Base-by-base conservation (phyloP, 805 yeast species). In the Kodamaea kaohsiungensis region DNA sequence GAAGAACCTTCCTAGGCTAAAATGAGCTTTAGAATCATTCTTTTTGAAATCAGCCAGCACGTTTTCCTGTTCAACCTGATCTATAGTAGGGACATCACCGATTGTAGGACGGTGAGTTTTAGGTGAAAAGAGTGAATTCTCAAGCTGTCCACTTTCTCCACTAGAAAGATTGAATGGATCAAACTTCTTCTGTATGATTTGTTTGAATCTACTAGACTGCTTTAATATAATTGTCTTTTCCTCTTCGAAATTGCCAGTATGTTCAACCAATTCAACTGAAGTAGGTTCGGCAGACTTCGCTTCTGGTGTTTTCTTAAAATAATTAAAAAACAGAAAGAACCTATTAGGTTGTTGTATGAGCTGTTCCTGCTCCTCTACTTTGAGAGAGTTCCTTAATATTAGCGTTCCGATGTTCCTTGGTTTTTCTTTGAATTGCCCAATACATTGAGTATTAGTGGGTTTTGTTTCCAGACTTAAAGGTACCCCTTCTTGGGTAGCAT, bases 71-170 rank as follows among this genome's bases (percentile, higher is more conserved):
- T 46, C 48, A 15, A 46, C 39, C n/a, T 46, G 48, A 4, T 58
- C 58, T 9, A 67, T 65, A 1, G 62, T 61, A 5, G 68, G 67
- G 1, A 67, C 61, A 46, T 67, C 69, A 9, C 47, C 48, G 10
- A 56, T 17, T 2, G 51, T 53, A 1, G 66, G 68, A 25, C 69
- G 48, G 55, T 68, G 70, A 18, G 66, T 59, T 33, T 59, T 53
- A 2, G 72, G 72, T 0, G 71, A 67, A 49, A 68, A 68, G 10
- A 66, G 56, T 19, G 58, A 43, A 33, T 65, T 58, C 51, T 68
- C 71, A 17, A 67, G 56, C 18, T 55, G 54, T 27, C 33, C 46
- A 30, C 27, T 46, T 45, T 35, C 42, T 18, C 35, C 35, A 38
- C 35, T 33, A 9, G 40, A 48, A 48, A 38, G 19, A 22, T 40